Evolutionary conservation across 2,329 filamentous ascomycete species (phyloP).

Genomic region (Phoma sp.): DNA sequence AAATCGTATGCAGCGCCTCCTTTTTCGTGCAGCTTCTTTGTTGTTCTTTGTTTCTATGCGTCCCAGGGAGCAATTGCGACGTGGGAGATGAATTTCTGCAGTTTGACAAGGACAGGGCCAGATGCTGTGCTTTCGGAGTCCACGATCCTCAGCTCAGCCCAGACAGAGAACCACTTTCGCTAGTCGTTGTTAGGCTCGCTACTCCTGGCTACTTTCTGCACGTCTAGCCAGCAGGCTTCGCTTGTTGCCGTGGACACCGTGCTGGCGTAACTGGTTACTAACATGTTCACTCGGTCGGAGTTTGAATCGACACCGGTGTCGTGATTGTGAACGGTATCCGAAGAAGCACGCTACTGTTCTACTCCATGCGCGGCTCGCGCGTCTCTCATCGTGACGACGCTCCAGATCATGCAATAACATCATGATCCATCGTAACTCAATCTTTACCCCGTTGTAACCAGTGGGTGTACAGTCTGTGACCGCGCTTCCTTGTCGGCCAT

Average conservation of each 20-base stretch:
- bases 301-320: not conserved
- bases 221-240: conserved; percentile 2
- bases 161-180: conserved; percentile 19
- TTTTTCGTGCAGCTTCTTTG: conserved; percentile 13
- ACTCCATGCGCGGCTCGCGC: conserved; percentile 9
- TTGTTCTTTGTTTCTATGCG: conserved; percentile 12
- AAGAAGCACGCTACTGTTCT: conserved; percentile 3
- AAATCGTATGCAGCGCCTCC: conserved; percentile 19
- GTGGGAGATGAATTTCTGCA: not conserved
- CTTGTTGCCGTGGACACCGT: conserved; percentile 14
- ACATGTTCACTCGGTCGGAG: conserved; percentile 12
- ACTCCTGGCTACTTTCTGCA: conserved; percentile 8
- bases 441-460: not conserved
- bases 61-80: not conserved
- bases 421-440: not conserved
- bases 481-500: not conserved
- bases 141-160: conserved; percentile 27
- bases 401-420: not conserved
- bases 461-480: not conserved
- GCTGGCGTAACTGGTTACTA: conserved; percentile 4
- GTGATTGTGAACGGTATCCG: conserved; percentile 2
- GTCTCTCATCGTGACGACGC: conserved; percentile 1
- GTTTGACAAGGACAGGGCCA: no score
- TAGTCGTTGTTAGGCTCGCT: conserved; percentile 16
- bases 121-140: conserved; percentile 16